Evolutionary conservation across 1,284 basidiomycete genomes (phyloP), one percentile per base, ranked within the genome.

Genomic region (Leccinum griseonigrum): DNA sequence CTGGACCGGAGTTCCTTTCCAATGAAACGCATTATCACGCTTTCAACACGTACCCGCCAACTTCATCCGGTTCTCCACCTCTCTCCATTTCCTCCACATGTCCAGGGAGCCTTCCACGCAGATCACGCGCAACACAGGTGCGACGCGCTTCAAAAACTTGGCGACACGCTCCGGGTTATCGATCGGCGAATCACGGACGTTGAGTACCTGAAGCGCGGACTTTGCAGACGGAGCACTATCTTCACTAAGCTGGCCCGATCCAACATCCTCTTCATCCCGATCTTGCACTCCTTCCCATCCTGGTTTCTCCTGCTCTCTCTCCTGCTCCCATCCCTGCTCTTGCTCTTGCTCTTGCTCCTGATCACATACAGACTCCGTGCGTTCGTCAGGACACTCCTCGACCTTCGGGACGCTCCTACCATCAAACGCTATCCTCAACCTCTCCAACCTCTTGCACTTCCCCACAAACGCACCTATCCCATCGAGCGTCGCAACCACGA

Each of bases 131-230:
- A 75, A 59, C 2, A 60, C 62, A 3, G 70, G 70, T 1, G 73
- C 66, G 16, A 70, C 54, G 4, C 50, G 63, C 46, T 69, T 72
- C 56, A 71, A 40, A 63, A 69, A 74, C n/a, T 58, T 55, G 36
- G 74, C 71, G 2, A 73, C 73, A 26, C 60, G 38, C 46, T 68
- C 68, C 1, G 70, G 67, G 18, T 74, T 50, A 10, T 62, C 64
- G 22, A 73, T 72, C 1, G 64, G 71, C 6, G 71, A 75, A 61
- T 75, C 60, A 2, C 70, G 69, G 14, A 73, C 67, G 4, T 75
- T 73, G 53, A 73, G 69, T 2, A 69, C 68, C 53, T 66, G 62
- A 6, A 71, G 60, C 1, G 38, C 56, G 16, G 69, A 61, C 3
- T 50, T 14, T 1, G 63, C 54, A 40, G 34, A 38, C 6, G 56